phyloP scores from a whole-genome alignment of 2,329 filamentous ascomycete species.

The Blastomyces gilchristii region DNA sequence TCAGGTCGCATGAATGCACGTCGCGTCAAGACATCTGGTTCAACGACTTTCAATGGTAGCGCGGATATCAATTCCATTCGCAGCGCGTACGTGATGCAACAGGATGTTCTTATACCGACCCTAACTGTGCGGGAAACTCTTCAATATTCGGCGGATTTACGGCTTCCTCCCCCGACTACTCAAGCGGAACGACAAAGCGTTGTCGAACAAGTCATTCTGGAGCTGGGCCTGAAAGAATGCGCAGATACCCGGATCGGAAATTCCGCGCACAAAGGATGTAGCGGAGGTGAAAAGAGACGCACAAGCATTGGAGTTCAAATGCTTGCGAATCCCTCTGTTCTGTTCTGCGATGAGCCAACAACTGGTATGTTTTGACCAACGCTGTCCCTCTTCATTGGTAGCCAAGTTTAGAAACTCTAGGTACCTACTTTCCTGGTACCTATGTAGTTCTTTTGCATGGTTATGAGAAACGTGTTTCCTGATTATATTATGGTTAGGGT shows the following conservation, averaged over 20 bases:
- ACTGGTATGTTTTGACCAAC: conserved; percentile 41
- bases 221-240: conserved; percentile 66
- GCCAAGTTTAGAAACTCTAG: neutral
- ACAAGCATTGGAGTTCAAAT: conserved; percentile 70
- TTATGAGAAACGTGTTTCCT: neutral
- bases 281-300: conserved; percentile 66
- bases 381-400: neutral
- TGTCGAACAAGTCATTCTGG: conserved; percentile 66
- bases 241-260: conserved; percentile 65
- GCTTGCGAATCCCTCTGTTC: conserved; percentile 64
- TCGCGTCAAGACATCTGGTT: conserved; percentile 43
- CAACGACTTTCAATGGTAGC: conserved; percentile 52
- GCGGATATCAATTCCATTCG: conserved; percentile 38
- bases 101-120: conserved; percentile 62
- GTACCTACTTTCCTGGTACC: neutral
- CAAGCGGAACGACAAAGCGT: conserved; percentile 49
- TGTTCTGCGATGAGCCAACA: conserved; percentile 71
- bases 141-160: conserved; percentile 60
- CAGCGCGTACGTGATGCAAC: conserved; percentile 56
- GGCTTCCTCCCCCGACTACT: conserved; percentile 54
- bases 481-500: conserved; percentile 19
- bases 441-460: neutral
- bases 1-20: conserved; percentile 56
- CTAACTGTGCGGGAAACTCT: conserved; percentile 68
- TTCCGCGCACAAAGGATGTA: conserved; percentile 61